Base-by-base conservation (phyloP, 345 rosid genomes). In the Arabis alpina region DNA sequence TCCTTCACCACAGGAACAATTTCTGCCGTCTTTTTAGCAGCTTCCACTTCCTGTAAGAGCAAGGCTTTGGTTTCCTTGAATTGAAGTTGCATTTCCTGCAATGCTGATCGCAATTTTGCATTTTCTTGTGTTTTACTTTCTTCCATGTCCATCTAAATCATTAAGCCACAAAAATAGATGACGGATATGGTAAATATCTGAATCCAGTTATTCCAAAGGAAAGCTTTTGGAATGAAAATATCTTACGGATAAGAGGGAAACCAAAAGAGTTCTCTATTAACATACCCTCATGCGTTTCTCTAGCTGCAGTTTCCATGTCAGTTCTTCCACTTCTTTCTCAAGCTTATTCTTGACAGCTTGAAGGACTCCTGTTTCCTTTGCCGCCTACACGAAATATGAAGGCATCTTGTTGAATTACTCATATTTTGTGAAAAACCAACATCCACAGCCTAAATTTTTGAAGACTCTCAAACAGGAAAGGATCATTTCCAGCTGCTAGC, bases 291-390 rank as follows among this genome's bases (percentile, higher is more conserved):
- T 85, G 67, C 86, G 89, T 72, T 88, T 91, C 88, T 91, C 99
- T 37, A 83, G 80, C 80, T 94, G 87, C 73, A 88, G 78, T 54
- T 74, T 83, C 89, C 90, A 85, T 7, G 96, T 88, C 70, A 94
- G 86, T 48, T 94, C 98, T 86, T 91, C 93, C 64, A 94, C 89
- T 80, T 94, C 82, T 84, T 89, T 89, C 85, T 94, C 97, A 76
- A 91, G 84, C 74, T 88, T 87, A 78, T 74, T 84, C 76, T 94
- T 94, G 74, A 96, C 99, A 69, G 86, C 98, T 80, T 89, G 93
- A 75, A 94, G 99, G 69, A 92, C 99, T 66, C 95, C 95, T 28
- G 96, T 84, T 83, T 94, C 98, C 82, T 80, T 89, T 42, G 99
- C 97, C 76, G 99, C 96, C 99, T 94, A 80, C 68, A 75, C 48